Percentiles rank a stretch among this genome's conserved stretches.
Evolutionary conservation across 345 rosid genomes (phyloP).

Genomic region (Pugionium dolabratum): DNA sequence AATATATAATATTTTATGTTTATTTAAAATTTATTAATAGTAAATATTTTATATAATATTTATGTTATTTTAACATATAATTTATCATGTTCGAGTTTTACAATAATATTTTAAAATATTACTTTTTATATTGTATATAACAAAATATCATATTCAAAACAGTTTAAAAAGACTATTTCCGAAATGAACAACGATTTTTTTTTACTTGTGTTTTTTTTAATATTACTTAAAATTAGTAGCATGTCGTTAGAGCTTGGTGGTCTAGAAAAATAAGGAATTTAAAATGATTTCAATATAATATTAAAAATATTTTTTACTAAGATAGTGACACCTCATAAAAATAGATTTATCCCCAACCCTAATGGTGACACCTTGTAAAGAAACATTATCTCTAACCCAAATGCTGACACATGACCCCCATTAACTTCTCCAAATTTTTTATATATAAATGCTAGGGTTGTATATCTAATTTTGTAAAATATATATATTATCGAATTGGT

Average conservation of each 20-base stretch:
- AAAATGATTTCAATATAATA: background rate
- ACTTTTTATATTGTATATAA: background rate
- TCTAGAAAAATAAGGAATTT: background rate
- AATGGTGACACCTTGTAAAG: background rate
- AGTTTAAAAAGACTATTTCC: too few species aligned
- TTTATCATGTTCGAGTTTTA: too few species aligned
- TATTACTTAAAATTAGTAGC: background rate
- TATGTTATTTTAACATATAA: too few species aligned
- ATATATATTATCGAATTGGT: background rate
- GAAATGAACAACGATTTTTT: background rate
- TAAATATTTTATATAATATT: too few species aligned
- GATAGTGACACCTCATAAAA: constrained; percentile 8
- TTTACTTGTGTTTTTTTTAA: background rate
- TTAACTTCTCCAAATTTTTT: background rate
- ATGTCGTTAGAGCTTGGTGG: background rate
- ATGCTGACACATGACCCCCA: constrained; percentile 10
- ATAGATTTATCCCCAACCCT: constrained; percentile 10
- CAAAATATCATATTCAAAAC: background rate
- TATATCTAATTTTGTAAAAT: too few species aligned
- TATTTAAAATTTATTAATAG: too few species aligned
- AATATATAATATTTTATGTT: too few species aligned
- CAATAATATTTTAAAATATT: too few species aligned
- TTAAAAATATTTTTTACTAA: background rate
- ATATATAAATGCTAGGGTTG: too few species aligned
- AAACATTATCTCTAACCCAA: too few species aligned